Percentiles rank a stretch among this genome's conserved stretches.
Conservation (phyloP, 495 filamentous ascomycete genomes). For the Pyrenula massariospora region DNA sequence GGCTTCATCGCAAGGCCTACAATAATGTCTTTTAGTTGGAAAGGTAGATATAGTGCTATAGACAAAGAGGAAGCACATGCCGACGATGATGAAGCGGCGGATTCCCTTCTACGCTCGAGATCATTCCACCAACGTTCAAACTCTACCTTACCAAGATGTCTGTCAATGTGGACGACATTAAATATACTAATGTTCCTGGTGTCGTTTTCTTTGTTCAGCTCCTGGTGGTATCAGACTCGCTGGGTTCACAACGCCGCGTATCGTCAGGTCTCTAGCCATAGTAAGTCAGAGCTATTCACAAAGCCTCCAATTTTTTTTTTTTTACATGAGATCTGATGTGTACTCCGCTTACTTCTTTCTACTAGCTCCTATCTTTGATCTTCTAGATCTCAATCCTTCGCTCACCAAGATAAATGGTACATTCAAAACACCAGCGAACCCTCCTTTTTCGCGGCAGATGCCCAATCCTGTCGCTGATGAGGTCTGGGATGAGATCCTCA, state of each 20-base stretch:
- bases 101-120: background rate
- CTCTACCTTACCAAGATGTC: background rate
- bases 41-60: background rate
- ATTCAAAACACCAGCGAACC: background rate
- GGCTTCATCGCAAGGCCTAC: background rate
- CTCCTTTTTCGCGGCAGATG: background rate
- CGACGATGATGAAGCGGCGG: conserved; percentile 6
- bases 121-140: background rate
- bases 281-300: background rate
- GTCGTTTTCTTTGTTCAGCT: background rate
- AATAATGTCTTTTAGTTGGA: background rate
- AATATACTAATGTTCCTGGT: background rate
- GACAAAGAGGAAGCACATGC: conserved; percentile 1
- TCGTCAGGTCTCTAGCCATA: background rate
- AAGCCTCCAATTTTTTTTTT: background rate
- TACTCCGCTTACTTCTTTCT: background rate
- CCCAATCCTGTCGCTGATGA: background rate
- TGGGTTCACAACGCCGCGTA: background rate
- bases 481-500: background rate
- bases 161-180: background rate
- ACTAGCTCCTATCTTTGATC: background rate
- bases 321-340: background rate
- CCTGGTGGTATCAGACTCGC: background rate
- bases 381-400: background rate
- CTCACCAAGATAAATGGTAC: background rate